phyloP scores from a whole-genome alignment of 2,329 filamentous ascomycete genomes.

The Verticillium isaacii region DNA sequence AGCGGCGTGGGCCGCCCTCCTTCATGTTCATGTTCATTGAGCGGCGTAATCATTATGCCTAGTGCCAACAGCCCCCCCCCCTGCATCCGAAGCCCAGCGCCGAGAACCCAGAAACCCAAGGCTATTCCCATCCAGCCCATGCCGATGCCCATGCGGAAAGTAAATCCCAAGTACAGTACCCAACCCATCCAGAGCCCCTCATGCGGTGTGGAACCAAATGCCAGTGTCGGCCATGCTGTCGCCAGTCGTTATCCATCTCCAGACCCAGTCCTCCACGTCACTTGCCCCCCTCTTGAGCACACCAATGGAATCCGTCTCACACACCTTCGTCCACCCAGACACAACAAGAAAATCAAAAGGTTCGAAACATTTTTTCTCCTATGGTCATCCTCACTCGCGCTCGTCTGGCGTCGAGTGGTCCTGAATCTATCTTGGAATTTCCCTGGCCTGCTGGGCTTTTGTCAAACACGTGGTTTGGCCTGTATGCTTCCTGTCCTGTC shows the following conservation, averaged over 20 bases:
- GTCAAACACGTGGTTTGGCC: conserved; percentile 12
- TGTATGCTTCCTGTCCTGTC: conserved; percentile 3
- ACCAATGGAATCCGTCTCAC: neutral
- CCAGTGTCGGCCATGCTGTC: neutral
- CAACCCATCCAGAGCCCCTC: neutral
- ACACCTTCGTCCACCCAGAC: neutral
- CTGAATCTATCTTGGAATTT: conserved; percentile 8
- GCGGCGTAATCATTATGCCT: no score
- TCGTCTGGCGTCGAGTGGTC: conserved; percentile 11
- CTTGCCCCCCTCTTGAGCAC: neutral
- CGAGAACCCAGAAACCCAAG: no score
- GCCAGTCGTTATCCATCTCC: neutral
- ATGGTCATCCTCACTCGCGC: conserved; percentile 12
- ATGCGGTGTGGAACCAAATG: neutral
- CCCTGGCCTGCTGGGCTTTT: conserved; percentile 3
- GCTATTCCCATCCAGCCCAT: no score
- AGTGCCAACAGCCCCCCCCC: no score
- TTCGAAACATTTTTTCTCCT: conserved; percentile 12
- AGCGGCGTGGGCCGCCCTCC: no score
- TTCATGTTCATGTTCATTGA: no score
- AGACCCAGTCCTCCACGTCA: neutral
- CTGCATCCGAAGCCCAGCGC: no score
- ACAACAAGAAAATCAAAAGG: neutral
- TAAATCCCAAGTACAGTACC: neutral
- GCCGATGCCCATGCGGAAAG: no score